Conservation (phyloP, 306 rosid genomes). For the Styphnolobium japonicum region DNA sequence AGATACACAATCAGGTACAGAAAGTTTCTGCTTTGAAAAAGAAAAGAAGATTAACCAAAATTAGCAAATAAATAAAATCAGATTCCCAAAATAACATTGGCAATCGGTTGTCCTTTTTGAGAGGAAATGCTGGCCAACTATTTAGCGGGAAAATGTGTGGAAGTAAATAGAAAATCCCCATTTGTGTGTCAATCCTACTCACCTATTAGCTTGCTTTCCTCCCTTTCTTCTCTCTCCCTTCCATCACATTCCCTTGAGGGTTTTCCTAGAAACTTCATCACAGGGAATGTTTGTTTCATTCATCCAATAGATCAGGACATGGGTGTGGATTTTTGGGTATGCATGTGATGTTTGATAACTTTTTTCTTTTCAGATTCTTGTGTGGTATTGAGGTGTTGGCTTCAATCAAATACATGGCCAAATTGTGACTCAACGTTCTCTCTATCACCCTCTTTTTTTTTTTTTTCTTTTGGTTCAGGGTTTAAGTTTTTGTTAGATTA, state of each 20-base stretch:
- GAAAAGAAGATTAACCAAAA: conserved; percentile 4
- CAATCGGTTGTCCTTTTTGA: neutral
- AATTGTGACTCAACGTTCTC: neutral
- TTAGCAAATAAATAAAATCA: conserved; percentile 30
- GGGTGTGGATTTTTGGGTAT: conserved; percentile 21
- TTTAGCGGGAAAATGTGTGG: conserved; percentile 32
- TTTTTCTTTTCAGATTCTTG: neutral
- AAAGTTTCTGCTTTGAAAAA: neutral
- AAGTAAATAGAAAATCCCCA: neutral
- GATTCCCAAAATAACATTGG: neutral
- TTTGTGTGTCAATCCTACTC: neutral
- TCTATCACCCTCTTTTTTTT: no score
- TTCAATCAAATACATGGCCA: neutral
- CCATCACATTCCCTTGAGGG: conserved; percentile 32
- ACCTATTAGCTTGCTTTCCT: neutral
- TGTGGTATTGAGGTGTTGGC: neutral
- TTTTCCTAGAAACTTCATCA: conserved; percentile 32
- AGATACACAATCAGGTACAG: neutral
- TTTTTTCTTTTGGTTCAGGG: neutral
- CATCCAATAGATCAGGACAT: neutral
- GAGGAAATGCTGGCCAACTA: conserved; percentile 23
- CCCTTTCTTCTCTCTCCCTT: neutral
- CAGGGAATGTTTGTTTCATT: conserved; percentile 33
- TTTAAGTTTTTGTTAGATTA: neutral
- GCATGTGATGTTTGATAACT: neutral